A percentile compares a stretch with the other conserved stretches of the same genome.
Evolutionary conservation across 2,329 filamentous ascomycete genomes (phyloP).

Genomic region (Trichoderma sp.): DNA sequence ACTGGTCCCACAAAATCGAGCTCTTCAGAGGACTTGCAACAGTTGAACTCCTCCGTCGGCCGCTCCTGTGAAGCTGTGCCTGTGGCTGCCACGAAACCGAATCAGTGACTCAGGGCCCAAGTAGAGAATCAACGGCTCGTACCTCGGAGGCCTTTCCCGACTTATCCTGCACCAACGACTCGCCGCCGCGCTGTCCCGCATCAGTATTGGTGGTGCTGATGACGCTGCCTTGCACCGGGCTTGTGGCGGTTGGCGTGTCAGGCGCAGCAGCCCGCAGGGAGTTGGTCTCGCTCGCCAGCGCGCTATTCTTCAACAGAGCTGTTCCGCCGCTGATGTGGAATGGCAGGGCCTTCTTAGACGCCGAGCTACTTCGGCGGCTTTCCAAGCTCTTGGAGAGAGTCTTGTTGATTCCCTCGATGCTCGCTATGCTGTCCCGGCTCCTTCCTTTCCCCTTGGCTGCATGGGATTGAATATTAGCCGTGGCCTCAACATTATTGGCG

Average conservation of each 20-base stretch:
- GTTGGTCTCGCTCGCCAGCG: constrained; percentile 62
- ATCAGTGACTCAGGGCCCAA: constrained; percentile 51
- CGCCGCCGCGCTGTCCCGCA: constrained; percentile 35
- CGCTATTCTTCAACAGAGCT: constrained; percentile 53
- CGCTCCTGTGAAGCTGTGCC: constrained; percentile 36
- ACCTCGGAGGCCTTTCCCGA: constrained; percentile 51
- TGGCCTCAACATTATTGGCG: constrained; percentile 82
- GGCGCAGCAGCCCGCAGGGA: constrained; percentile 56
- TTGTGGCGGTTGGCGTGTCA: constrained; percentile 47
- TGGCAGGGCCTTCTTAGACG: constrained; percentile 75
- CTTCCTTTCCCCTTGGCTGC: constrained; percentile 51
- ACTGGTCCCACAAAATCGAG: constrained; percentile 63
- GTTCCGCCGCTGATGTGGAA: constrained; percentile 51
- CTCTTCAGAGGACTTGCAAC: constrained; percentile 48
- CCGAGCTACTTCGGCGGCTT: constrained; percentile 85
- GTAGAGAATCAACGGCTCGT: constrained; percentile 57
- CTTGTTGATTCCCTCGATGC: constrained; percentile 74
- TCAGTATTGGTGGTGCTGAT: constrained; percentile 34
- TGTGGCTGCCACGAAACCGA: constrained; percentile 29
- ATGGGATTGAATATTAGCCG: constrained; percentile 68
- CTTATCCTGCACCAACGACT: constrained; percentile 34
- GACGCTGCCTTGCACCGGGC: constrained; percentile 46
- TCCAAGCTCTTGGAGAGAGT: constrained; percentile 86
- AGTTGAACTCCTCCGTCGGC: constrained; percentile 47
- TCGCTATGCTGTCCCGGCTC: constrained; percentile 53